Conservation (phyloP, 306 rosid species). For the Corylus heterophylla region DNA sequence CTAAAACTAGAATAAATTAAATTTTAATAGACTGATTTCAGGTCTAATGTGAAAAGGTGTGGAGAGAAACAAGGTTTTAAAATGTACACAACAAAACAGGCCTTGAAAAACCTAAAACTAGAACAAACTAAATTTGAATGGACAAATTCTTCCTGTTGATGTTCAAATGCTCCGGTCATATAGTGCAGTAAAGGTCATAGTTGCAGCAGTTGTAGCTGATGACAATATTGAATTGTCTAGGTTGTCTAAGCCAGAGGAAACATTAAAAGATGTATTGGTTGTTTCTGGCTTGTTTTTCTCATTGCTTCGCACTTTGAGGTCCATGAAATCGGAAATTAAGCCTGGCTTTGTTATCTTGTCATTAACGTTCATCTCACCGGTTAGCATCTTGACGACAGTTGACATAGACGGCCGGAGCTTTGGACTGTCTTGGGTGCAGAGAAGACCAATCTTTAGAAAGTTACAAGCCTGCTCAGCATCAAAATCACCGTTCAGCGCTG, state of each 20-base stretch:
- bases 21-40: not conserved
- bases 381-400: conserved; percentile 85
- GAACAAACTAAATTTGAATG: conserved; percentile 20
- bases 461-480: conserved; percentile 82
- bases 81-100: conserved; percentile 31
- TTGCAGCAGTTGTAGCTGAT: conserved; percentile 44
- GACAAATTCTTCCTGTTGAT: conserved; percentile 11
- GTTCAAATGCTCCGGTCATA: conserved; percentile 42
- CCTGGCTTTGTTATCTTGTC: conserved; percentile 78
- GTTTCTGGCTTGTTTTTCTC: conserved; percentile 23
- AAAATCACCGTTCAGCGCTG: conserved; percentile 61
- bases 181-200: conserved; percentile 40
- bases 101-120: conserved; percentile 19
- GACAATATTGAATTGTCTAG: conserved; percentile 44
- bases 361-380: conserved; percentile 47
- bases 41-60: not conserved
- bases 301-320: conserved; percentile 55
- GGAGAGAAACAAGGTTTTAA: not conserved
- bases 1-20: not conserved
- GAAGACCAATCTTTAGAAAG: conserved; percentile 77
- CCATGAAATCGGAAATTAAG: conserved; percentile 83
- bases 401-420: conserved; percentile 91
- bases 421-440: conserved; percentile 89
- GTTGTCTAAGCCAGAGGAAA: conserved; percentile 47
- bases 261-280: conserved; percentile 25